Conservation (phyloP, 2,329 filamentous ascomycete genomes). For the Colletotrichum cuscutae region DNA sequence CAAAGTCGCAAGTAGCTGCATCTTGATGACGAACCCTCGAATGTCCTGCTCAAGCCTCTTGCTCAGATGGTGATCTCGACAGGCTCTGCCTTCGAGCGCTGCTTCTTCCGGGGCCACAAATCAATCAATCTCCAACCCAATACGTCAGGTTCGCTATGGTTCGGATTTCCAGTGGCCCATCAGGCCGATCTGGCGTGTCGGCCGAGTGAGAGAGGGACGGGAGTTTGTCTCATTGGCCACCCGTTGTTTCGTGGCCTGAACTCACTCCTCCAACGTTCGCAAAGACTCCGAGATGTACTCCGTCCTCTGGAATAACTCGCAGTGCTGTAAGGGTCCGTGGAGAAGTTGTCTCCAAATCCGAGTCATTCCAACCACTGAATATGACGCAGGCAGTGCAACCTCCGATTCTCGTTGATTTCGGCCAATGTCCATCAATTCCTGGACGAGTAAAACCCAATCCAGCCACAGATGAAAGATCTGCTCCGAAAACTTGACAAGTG, state of each 20-base stretch:
- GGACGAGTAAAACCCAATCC: slow-evolving; percentile 6
- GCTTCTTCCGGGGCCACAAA: slow-evolving; percentile 16
- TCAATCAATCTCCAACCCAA: slow-evolving; percentile 13
- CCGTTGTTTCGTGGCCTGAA: background rate
- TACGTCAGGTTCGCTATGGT: slow-evolving; percentile 7
- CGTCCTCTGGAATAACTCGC: background rate
- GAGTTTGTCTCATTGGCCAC: slow-evolving; percentile 1
- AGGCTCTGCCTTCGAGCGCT: background rate
- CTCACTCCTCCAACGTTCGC: background rate
- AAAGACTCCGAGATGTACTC: slow-evolving; percentile 22
- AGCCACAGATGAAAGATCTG: slow-evolving; percentile 18
- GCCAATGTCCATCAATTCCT: slow-evolving; percentile 27
- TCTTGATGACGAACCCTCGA: background rate
- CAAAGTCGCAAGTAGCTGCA: background rate
- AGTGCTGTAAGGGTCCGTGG: background rate
- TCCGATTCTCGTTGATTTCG: slow-evolving; percentile 7
- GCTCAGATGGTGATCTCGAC: background rate
- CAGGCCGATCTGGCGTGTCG: slow-evolving; percentile 10
- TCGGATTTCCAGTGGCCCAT: slow-evolving; percentile 10
- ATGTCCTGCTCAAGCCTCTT: slow-evolving; percentile 24
- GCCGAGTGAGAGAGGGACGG: slow-evolving; percentile 20
- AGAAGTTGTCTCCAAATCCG: slow-evolving; percentile 11
- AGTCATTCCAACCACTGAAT: slow-evolving; percentile 26
- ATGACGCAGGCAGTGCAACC: slow-evolving; percentile 27
- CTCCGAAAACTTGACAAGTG: slow-evolving; percentile 1